Conservation (phyloP, 2,329 filamentous ascomycete genomes). For the Exophiala sideris region DNA sequence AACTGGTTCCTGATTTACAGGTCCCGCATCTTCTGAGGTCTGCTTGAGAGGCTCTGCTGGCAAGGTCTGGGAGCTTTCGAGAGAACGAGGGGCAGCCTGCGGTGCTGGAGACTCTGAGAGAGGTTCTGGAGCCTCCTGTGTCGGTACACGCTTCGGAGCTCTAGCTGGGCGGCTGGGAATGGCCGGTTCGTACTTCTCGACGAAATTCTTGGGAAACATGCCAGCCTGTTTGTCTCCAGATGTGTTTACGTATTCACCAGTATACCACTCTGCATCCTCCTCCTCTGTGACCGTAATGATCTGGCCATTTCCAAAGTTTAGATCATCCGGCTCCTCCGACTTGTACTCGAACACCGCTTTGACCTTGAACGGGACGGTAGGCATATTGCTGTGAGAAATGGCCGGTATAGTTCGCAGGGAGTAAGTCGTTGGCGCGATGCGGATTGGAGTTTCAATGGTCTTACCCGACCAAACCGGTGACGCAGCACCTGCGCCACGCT, state of each 20-base stretch:
- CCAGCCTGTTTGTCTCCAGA: constrained; percentile 73
- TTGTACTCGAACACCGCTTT: constrained; percentile 93
- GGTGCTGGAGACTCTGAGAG: constrained; percentile 28
- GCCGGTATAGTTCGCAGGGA: constrained; percentile 15
- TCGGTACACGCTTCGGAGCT: constrained; percentile 55
- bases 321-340: constrained; percentile 91
- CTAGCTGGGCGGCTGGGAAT: constrained; percentile 82
- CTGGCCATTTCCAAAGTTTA: constrained; percentile 79
- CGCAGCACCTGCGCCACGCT: constrained; percentile 23
- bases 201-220: constrained; percentile 96
- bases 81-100: constrained; percentile 29
- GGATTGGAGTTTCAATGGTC: constrained; percentile 15
- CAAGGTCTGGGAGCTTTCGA: constrained; percentile 31
- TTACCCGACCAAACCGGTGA: constrained; percentile 23
- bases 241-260: constrained; percentile 60
- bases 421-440: constrained; percentile 29
- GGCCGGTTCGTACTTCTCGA: constrained; percentile 90
- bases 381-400: constrained; percentile 54
- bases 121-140: constrained; percentile 55
- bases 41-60: constrained; percentile 9
- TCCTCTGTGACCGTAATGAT: constrained; percentile 90
- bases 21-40: constrained; percentile 2
- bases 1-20: constrained; percentile 25
- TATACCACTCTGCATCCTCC: constrained; percentile 88
- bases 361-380: constrained; percentile 77